Percentiles rank a stretch among this genome's conserved stretches.
Conservation (phyloP, 768 basidiomycete genomes). For the Mycena indigotica region DNA sequence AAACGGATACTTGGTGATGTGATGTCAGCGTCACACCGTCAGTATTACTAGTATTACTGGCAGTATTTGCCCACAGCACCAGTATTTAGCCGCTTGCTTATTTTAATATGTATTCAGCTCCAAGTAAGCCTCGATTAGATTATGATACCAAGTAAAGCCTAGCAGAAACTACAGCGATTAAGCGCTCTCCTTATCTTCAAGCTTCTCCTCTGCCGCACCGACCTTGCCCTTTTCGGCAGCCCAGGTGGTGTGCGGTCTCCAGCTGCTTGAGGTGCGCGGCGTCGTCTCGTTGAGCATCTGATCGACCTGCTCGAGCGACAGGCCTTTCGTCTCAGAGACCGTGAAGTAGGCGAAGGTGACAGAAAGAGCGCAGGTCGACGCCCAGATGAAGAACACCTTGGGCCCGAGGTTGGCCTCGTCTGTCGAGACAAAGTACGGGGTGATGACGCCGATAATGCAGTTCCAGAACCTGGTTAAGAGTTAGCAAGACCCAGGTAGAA, state of each 20-base stretch:
- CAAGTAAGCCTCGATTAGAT: too few species aligned
- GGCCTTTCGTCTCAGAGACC: conserved; percentile 60
- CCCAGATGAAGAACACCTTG: conserved; percentile 66
- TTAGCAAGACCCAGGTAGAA: too few species aligned
- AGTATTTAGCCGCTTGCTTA: too few species aligned
- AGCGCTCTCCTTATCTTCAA: background rate
- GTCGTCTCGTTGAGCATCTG: conserved; percentile 55
- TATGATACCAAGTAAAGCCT: too few species aligned
- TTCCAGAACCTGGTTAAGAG: too few species aligned
- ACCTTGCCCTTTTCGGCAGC: conserved; percentile 21
- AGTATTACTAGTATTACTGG: too few species aligned
- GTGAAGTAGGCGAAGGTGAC: conserved; percentile 59
- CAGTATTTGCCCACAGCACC: too few species aligned
- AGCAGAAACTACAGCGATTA: background rate
- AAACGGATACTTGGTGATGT: too few species aligned
- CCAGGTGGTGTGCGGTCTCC: conserved; percentile 28
- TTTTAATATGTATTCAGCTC: too few species aligned
- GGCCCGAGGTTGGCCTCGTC: conserved; percentile 16
- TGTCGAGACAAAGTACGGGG: conserved; percentile 7
- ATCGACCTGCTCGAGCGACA: conserved; percentile 68
- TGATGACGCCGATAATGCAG: conserved; percentile 15
- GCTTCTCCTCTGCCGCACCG: background rate
- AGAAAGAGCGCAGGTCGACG: conserved; percentile 47
- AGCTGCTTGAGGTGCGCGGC: conserved; percentile 38
- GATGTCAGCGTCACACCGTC: too few species aligned